These are phyloP conservation scores for Mediolabrus comicus DNA, from an alignment of 108 stramenopile species.

Conservation along the genomic window DNA sequence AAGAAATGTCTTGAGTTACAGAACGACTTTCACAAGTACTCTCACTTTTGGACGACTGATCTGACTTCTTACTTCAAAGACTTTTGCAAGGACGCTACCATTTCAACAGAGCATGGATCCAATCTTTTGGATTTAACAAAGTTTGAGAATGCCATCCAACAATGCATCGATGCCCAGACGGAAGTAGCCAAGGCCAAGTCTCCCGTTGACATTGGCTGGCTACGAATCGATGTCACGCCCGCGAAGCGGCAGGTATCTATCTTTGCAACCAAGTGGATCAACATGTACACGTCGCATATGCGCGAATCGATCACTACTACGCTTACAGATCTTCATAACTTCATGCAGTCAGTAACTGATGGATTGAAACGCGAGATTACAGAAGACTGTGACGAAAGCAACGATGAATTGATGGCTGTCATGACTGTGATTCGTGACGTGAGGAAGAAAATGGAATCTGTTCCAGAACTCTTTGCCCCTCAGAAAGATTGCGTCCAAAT, in stretches of 20 bases:
- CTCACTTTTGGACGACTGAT: slow-evolving; percentile 79
- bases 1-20: slow-evolving; percentile 63
- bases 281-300: slow-evolving; percentile 68
- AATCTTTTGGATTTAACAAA: slow-evolving; percentile 67
- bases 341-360: slow-evolving; percentile 61
- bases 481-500: slow-evolving; percentile 69
- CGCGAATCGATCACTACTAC: slow-evolving; percentile 51
- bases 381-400: slow-evolving; percentile 44
- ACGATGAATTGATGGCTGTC: slow-evolving; percentile 66
- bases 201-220: slow-evolving; percentile 79
- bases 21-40: slow-evolving; percentile 63
- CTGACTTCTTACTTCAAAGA: slow-evolving; percentile 63
- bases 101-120: slow-evolving; percentile 51
- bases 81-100: slow-evolving; percentile 68
- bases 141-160: slow-evolving; percentile 74
- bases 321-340: slow-evolving; percentile 56
- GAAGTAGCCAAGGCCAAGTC: slow-evolving; percentile 49
- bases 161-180: slow-evolving; percentile 73
- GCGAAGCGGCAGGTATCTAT: slow-evolving; percentile 69
- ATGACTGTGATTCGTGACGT: slow-evolving; percentile 88
- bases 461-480: slow-evolving; percentile 76
- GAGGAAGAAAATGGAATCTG: slow-evolving; percentile 63
- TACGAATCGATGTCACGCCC: slow-evolving; percentile 77
- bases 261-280: slow-evolving; percentile 70
- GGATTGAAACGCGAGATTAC: slow-evolving; percentile 59